Conservation (phyloP, 371 early-diverging fungal genomes). For the Quaeritorhiza haematococci region DNA sequence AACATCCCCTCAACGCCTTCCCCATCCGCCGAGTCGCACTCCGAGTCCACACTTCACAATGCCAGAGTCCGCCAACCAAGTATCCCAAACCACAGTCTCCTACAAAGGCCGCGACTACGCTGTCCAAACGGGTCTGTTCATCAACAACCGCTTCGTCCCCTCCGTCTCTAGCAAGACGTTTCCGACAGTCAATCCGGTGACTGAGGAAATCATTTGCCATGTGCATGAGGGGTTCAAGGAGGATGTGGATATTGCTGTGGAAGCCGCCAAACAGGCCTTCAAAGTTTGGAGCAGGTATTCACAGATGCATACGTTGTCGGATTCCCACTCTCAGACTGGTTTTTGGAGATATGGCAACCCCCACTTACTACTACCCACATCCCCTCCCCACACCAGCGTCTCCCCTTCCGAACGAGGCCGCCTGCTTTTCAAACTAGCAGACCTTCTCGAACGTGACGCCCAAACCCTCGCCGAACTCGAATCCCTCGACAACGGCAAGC, state of each 20-base stretch:
- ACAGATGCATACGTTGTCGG: neutral
- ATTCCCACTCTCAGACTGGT: neutral
- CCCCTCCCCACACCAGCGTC: constrained; percentile 10
- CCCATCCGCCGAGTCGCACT: too few relatives aligned
- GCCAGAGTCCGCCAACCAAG: too few relatives aligned
- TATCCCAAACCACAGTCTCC: too few relatives aligned
- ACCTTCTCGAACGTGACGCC: constrained; percentile 64
- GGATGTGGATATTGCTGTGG: constrained; percentile 47
- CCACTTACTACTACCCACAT: neutral
- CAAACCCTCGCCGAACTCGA: constrained; percentile 74
- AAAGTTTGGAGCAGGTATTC: neutral
- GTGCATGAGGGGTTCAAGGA: constrained; percentile 65
- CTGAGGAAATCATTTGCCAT: constrained; percentile 63
- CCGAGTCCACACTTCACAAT: too few relatives aligned
- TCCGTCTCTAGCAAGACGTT: constrained; percentile 48
- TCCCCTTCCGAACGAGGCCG: constrained; percentile 21
- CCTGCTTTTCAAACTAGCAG: constrained; percentile 61
- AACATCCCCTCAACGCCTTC: too few relatives aligned
- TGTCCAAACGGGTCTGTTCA: constrained; percentile 52
- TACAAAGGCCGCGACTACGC: constrained; percentile 7
- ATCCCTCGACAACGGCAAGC: constrained; percentile 81
- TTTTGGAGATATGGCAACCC: neutral
- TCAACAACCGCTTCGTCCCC: constrained; percentile 69
- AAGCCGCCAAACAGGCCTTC: neutral
- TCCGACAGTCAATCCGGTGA: constrained; percentile 58